Evolutionary conservation across 2,329 filamentous ascomycete species (phyloP), one percentile per base, ranked within the genome.

Genomic region (Claviceps digitariae): DNA sequence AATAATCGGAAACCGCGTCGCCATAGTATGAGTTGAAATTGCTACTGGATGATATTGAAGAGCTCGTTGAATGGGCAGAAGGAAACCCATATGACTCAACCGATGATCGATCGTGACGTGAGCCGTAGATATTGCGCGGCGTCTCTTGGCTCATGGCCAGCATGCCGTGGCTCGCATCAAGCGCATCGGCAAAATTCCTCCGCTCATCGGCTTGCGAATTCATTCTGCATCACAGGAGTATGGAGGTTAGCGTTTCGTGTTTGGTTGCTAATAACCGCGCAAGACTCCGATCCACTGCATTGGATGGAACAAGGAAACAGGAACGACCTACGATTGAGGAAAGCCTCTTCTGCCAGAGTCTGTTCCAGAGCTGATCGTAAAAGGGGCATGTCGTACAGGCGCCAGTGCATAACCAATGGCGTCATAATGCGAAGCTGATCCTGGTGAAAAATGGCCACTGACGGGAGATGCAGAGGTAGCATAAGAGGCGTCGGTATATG

Each of bases 91-190:
- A 96, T 1, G 90, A 90, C 64, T 95, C 90, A 53, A 82, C 77
- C 1, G 90, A 90, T 53, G 81, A 83, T 58, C 89, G 78, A 54
- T 79, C 78, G 54, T 83, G 72, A 57, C 77, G 73, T 58, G 80
- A 78, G 56, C 86, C 88, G 64, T 95, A 95, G 62, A 95, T 88
- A 66, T 91, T 93, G 57, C 90, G 78, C 13, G 90, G 89, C 1
- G 90, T 95, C 62, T 96, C 90, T 71, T 96, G 90, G 77, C 88
- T 95, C 79, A 97, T 87, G 40, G 90, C 89, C 27, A 96, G 79
- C 87, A 97, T 96, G 61, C 90, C 89, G 57, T 93, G 86, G 66
- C 90, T 90, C 25, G 90, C 90, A 67, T 96, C 91, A 54, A 97
- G 82, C 29, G 89, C 88, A 65, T 96, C 91, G 59, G 85, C 87